Conservation (phyloP, 78 protist species). For the Emiliania huxleyi region DNA sequence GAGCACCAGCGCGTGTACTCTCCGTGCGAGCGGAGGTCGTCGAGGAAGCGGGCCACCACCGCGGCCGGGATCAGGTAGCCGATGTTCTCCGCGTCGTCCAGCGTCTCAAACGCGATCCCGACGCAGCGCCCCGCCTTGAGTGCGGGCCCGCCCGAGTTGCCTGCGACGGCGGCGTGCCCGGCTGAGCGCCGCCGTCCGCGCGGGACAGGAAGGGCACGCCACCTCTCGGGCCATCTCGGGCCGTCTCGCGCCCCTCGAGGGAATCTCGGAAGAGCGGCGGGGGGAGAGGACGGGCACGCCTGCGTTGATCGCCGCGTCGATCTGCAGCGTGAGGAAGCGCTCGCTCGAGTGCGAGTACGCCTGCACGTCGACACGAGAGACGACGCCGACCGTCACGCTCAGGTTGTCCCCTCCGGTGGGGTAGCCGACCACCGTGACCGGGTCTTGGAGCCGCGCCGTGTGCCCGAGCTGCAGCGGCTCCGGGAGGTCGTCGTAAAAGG, state of each 20-base stretch:
- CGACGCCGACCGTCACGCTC: background rate
- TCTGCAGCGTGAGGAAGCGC: too few relatives aligned
- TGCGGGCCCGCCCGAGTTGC: conserved; percentile 39
- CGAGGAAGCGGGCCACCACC: background rate
- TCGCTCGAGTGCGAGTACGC: too few relatives aligned
- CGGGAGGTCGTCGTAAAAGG: background rate
- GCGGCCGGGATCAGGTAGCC: background rate
- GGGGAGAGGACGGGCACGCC: too few relatives aligned
- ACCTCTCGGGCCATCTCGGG: background rate
- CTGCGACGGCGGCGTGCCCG: background rate
- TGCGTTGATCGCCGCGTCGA: too few relatives aligned
- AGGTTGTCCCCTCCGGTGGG: conserved; percentile 8
- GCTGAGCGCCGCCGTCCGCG: too few relatives aligned
- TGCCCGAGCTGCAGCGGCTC: background rate
- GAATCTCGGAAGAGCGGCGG: too few relatives aligned
- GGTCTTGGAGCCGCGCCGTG: background rate
- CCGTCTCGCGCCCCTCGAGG: too few relatives aligned
- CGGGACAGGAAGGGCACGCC: conserved; percentile 59
- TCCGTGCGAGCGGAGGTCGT: background rate
- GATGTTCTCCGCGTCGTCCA: conserved; percentile 1
- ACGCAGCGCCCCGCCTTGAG: background rate
- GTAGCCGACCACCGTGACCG: background rate
- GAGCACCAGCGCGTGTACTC: background rate
- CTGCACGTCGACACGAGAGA: conserved; percentile 22
- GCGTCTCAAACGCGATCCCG: conserved; percentile 8